These are phyloP conservation scores for Corylus americana DNA, from an alignment of 306 rosid genomes.

Conservation along the genomic window DNA sequence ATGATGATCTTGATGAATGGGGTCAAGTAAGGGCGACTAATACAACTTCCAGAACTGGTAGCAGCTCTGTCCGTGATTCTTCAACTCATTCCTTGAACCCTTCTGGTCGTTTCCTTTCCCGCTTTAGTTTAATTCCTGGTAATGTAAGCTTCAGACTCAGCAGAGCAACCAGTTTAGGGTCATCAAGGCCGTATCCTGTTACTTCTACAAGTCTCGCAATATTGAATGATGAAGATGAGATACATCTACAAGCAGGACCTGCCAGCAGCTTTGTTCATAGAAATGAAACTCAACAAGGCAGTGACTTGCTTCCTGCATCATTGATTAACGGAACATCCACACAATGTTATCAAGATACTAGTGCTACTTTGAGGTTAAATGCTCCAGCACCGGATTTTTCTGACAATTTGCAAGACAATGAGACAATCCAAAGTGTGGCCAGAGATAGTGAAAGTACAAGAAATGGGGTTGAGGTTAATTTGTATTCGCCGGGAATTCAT, in stretches of 20 bases:
- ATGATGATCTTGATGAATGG: slow-evolving; percentile 59
- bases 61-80: slow-evolving; percentile 53
- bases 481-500: slow-evolving; percentile 50
- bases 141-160: slow-evolving; percentile 84
- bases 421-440: slow-evolving; percentile 38
- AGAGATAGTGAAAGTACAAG: slow-evolving; percentile 40
- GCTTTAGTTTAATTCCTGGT: slow-evolving; percentile 81
- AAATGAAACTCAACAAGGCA: slow-evolving; percentile 53
- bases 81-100: slow-evolving; percentile 63
- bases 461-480: slow-evolving; percentile 45
- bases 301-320: slow-evolving; percentile 43
- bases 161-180: slow-evolving; percentile 87
- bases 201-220: slow-evolving; percentile 58
- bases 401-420: slow-evolving; percentile 37
- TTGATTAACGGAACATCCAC: slow-evolving; percentile 38
- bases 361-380: slow-evolving; percentile 49
- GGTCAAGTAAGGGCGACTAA: slow-evolving; percentile 36
- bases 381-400: slow-evolving; percentile 31
- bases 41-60: slow-evolving; percentile 51
- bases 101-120: slow-evolving; percentile 76
- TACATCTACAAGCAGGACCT: slow-evolving; percentile 41
- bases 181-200: slow-evolving; percentile 69
- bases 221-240: slow-evolving; percentile 63
- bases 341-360: slow-evolving; percentile 43
- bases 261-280: slow-evolving; percentile 36